Percentiles rank a stretch among this genome's conserved stretches.
Conservation (phyloP, 371 early-diverging fungal genomes). For the Mucor saturninus region DNA sequence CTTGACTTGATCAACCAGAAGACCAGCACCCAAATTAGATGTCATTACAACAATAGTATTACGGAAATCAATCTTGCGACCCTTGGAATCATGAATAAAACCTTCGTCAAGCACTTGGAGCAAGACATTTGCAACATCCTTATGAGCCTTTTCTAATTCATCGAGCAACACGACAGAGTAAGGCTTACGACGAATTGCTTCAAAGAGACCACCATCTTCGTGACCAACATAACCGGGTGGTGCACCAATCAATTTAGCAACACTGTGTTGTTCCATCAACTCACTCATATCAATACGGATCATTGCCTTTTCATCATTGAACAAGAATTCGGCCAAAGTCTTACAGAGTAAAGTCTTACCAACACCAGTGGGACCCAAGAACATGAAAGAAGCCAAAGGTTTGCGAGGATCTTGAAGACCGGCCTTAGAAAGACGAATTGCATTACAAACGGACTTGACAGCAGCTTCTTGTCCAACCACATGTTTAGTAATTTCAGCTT, state of each 20-base stretch:
- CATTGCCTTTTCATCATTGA: constrained; percentile 85
- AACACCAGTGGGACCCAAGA: constrained; percentile 94
- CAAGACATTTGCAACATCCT: constrained; percentile 77
- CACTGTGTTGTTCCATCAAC: constrained; percentile 82
- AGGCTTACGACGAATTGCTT: constrained; percentile 88
- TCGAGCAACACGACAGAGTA: constrained; percentile 90
- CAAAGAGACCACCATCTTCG: constrained; percentile 89
- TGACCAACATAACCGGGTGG: constrained; percentile 91
- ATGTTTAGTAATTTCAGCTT: constrained; percentile 63
- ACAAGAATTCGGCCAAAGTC: constrained; percentile 85
- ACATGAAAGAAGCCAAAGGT: constrained; percentile 91
- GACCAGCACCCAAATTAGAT: constrained; percentile 76
- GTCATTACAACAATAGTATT: constrained; percentile 96
- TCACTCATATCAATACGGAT: constrained; percentile 95
- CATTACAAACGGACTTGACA: constrained; percentile 78
- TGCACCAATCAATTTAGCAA: constrained; percentile 89
- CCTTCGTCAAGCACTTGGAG: constrained; percentile 94
- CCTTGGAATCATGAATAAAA: constrained; percentile 85
- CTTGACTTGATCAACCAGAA: constrained; percentile 46
- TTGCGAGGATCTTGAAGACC: constrained; percentile 81
- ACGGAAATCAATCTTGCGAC: constrained; percentile 84
- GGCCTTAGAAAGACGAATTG: constrained; percentile 75
- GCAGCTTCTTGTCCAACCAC: constrained; percentile 92
- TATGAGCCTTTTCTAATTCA: constrained; percentile 94
- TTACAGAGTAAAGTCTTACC: constrained; percentile 87